A percentile compares a stretch with the other conserved stretches of the same genome.
phyloP scores from a whole-genome alignment of 495 filamentous ascomycete genomes.

The Chaetomium fimeti region DNA sequence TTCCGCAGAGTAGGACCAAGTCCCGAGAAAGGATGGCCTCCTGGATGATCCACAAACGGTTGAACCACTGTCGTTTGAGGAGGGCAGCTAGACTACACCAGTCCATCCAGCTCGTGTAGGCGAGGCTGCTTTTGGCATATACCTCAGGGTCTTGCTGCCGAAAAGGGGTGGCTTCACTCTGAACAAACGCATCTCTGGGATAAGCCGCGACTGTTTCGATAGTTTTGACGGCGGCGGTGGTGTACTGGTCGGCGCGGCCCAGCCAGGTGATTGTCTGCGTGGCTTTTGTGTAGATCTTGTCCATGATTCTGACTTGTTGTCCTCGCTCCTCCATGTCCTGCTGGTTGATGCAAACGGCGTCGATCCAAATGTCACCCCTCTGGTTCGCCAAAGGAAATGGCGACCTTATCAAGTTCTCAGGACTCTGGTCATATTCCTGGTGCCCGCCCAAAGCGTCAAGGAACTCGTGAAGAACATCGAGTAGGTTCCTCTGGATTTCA shows the following conservation, averaged over 20 bases:
- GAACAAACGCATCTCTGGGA: not conserved
- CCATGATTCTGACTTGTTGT: slow-evolving; percentile 40
- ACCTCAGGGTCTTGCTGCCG: slow-evolving; percentile 3
- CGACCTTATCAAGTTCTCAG: not conserved
- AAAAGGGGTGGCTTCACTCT: slow-evolving; percentile 6
- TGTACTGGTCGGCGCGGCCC: slow-evolving; percentile 24
- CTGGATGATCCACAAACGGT: slow-evolving; percentile 24
- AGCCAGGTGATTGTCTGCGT: slow-evolving; percentile 39
- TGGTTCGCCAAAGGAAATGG: not conserved
- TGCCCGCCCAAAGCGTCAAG: not conserved
- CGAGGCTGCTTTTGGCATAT: slow-evolving; percentile 2
- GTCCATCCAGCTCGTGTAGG: slow-evolving; percentile 14
- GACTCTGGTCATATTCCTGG: not conserved
- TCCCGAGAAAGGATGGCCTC: slow-evolving; percentile 17
- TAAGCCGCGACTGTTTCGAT: slow-evolving; percentile 8
- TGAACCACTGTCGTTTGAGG: slow-evolving; percentile 22
- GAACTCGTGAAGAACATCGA: slow-evolving; percentile 10
- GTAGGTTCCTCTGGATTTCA: slow-evolving; percentile 4
- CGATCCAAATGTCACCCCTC: slow-evolving; percentile 29
- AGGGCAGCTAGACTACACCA: slow-evolving; percentile 22
- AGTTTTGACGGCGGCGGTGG: slow-evolving; percentile 1
- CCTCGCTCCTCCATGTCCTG: slow-evolving; percentile 32
- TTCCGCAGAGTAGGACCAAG: slow-evolving; percentile 13
- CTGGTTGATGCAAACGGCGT: slow-evolving; percentile 46
- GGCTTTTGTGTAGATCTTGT: slow-evolving; percentile 36